phyloP scores from a whole-genome alignment of 2,329 filamentous ascomycete species.

The Nemania sp. region DNA sequence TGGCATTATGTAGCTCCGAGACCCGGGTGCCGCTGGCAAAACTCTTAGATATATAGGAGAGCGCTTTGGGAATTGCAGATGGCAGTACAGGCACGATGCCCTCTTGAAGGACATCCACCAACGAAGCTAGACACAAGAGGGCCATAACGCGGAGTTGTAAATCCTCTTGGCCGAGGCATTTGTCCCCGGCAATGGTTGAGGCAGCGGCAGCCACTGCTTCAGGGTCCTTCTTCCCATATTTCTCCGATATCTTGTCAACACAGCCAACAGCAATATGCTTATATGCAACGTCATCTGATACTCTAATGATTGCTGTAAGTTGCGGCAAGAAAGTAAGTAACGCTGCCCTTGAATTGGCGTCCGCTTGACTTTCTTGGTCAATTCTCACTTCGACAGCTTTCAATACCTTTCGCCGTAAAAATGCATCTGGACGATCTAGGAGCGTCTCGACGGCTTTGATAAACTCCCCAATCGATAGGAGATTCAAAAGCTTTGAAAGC shows the following conservation, averaged over 20 bases:
- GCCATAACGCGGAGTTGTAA: conserved; percentile 82
- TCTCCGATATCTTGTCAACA: conserved; percentile 92
- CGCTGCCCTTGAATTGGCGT: conserved; percentile 74
- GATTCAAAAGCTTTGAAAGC: conserved; percentile 82
- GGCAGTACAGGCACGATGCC: conserved; percentile 87
- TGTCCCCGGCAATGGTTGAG: conserved; percentile 77
- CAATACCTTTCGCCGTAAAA: conserved; percentile 82
- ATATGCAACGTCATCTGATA: conserved; percentile 77
- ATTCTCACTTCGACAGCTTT: conserved; percentile 85
- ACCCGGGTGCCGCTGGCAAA: conserved; percentile 65
- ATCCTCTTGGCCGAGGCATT: conserved; percentile 81
- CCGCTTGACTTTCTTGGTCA: conserved; percentile 76
- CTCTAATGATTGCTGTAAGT: conserved; percentile 79
- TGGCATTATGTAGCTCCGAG: conserved; percentile 80
- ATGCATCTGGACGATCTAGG: conserved; percentile 79
- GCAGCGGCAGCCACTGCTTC: conserved; percentile 81
- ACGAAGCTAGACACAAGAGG: conserved; percentile 87
- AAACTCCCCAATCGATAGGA: conserved; percentile 89
- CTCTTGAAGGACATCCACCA: conserved; percentile 88
- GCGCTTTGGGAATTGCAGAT: conserved; percentile 75
- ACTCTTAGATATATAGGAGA: conserved; percentile 77
- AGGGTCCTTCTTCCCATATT: conserved; percentile 92
- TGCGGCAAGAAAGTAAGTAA: conserved; percentile 84
- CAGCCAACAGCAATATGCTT: conserved; percentile 90
- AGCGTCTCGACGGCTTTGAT: conserved; percentile 88